A percentile compares a stretch with the other conserved stretches of the same genome.
Conservation (phyloP, 345 rosid species). For the Melaleuca quinquenervia region DNA sequence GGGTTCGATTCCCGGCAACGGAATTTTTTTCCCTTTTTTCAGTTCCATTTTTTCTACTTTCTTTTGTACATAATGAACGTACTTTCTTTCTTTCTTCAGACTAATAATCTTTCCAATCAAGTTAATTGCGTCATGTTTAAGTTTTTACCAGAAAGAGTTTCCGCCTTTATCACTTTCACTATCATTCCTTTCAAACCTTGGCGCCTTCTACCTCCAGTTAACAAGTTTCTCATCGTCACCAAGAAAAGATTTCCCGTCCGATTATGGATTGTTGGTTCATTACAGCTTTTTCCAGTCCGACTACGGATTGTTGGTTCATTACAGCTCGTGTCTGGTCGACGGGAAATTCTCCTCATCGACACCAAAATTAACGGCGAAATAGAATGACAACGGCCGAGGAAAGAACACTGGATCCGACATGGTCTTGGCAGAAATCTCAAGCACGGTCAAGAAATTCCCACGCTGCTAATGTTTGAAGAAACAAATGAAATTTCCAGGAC, state of each 20-base stretch:
- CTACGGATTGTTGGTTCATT: background rate
- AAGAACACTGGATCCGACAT: background rate
- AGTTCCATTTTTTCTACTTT: too few relatives aligned
- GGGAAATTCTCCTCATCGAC: background rate
- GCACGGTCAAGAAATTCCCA: background rate
- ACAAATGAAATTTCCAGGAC: background rate
- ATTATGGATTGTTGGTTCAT: background rate
- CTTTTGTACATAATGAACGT: background rate
- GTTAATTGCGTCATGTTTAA: background rate
- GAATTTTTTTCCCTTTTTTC: constrained; percentile 1
- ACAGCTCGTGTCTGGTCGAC: background rate
- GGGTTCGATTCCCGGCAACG: constrained; percentile 96
- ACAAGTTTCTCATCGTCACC: background rate
- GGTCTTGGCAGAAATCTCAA: background rate
- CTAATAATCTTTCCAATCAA: background rate
- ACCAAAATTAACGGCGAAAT: background rate
- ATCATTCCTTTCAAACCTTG: background rate
- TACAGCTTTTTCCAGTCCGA: background rate
- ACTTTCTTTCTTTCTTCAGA: background rate
- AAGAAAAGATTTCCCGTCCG: fast-evolving
- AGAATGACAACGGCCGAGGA: background rate
- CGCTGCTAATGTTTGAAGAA: background rate
- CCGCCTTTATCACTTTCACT: fast-evolving
- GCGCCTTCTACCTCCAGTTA: background rate
- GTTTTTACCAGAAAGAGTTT: background rate